Base-by-base conservation (phyloP, 2,329 filamentous ascomycete genomes). In the Dactylellina sp. region DNA sequence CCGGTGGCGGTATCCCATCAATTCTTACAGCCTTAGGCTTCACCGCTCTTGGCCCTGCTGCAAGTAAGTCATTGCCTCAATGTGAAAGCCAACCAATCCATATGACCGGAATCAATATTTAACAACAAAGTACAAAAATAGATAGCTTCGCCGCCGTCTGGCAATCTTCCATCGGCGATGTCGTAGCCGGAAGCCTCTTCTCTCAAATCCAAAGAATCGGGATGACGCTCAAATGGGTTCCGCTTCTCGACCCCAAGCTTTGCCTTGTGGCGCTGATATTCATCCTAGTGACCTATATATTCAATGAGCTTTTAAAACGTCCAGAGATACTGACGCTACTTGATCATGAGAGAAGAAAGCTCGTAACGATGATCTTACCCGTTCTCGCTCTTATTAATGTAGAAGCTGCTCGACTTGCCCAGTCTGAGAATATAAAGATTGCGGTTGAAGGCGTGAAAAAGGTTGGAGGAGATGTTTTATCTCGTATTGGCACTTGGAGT, bases 111-210 rank as follows among this genome's bases (percentile, higher is more conserved):
- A 32, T 35, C 5, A 3, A 25, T 25, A 11, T 25, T 47, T 49
- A 47, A n/a, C 12, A 52, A 39, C 6, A 20, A 37, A 16, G 32
- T 7, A 37, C 35, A 18, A 32, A 32, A 7, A 46, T 37, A 66
- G 62, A 52, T 22, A 50, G 18, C 20, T 25, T 59, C 25, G 61
- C 47, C 16, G 57, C 52, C 3, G 42, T 32, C 11, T 59, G 60
- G 60, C 62, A 53, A 32, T 40, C 64, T 1, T 57, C 64, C 1
- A 62, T 62, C 24, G 56, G 64, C 14, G 25, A 50, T 32, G 70
- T 64, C n/a, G 50, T 35, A 7, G 24, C 70, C 14, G 61, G 60
- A 7, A 66, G 46, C 28, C 52, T 71, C 1, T 71, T 71, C 24
- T 28, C 49, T 14, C 32, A 47, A 4, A 44, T 47, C n/a, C 66